A percentile compares a stretch with the other conserved stretches of the same genome.
These are phyloP conservation scores for Cryoendolithus antarcticus DNA, from an alignment of 2,329 filamentous ascomycete genomes.

Conservation along the genomic window DNA sequence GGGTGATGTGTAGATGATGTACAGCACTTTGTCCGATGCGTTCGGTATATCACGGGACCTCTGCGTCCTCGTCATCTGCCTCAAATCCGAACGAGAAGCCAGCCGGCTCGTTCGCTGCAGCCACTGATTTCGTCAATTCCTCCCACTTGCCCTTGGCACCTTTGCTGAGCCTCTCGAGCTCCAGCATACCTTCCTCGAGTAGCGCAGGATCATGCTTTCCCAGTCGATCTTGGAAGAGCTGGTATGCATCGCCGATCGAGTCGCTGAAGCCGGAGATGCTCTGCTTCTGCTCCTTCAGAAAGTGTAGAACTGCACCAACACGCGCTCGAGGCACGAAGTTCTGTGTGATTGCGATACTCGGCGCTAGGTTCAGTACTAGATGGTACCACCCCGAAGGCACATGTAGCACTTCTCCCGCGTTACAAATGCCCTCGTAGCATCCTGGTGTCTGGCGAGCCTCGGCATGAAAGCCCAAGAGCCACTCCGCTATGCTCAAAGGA, in stretches of 20 bases:
- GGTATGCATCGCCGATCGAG: conserved; percentile 59
- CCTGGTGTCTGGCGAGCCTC: conserved; percentile 64
- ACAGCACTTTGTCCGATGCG: neutral
- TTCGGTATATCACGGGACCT: conserved; percentile 11
- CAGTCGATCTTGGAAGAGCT: conserved; percentile 61
- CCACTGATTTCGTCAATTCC: conserved; percentile 50
- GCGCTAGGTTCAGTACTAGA: conserved; percentile 77
- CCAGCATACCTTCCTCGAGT: conserved; percentile 52
- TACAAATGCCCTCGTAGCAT: conserved; percentile 76
- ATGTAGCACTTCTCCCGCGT: conserved; percentile 73
- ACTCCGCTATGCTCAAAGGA: conserved; percentile 92
- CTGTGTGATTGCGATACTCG: conserved; percentile 80
- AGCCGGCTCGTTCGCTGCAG: conserved; percentile 38
- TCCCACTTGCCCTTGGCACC: conserved; percentile 80
- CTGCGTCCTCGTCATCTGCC: conserved; percentile 34
- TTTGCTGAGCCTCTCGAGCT: conserved; percentile 50
- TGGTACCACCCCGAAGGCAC: conserved; percentile 97
- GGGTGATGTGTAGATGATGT: neutral
- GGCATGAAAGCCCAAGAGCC: conserved; percentile 78
- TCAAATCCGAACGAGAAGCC: conserved; percentile 52
- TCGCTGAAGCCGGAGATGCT: conserved; percentile 78
- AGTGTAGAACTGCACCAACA: conserved; percentile 62
- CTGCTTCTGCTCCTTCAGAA: conserved; percentile 68
- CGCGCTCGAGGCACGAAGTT: conserved; percentile 80
- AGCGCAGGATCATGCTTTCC: conserved; percentile 50